Base-by-base conservation (phyloP, 2,329 filamentous ascomycete species). In the Dichotomopilus funicola region DNA sequence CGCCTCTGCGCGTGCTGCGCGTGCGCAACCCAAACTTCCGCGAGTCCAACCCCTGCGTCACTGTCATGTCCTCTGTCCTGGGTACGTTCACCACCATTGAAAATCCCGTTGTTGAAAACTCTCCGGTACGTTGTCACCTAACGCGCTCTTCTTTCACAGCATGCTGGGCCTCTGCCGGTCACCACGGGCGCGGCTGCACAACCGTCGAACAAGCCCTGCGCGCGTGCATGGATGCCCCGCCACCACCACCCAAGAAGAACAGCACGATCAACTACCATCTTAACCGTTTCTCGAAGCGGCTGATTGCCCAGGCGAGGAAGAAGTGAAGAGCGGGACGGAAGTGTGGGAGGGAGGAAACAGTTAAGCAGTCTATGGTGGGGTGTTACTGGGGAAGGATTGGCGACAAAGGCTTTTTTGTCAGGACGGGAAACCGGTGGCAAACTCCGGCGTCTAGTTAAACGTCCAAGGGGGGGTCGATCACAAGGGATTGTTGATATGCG, bases 241-340 rank as follows among this genome's bases (percentile, higher is more conserved):
- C 67, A 77, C 77, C 70, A 57, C 65, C 72, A 44, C 64, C 72
- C 10, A 67, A 71, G 51, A 66, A 70, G 36, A 81, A 82, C 69
- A 89, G 86, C 75, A 92, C 85, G 71, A 91, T 97, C 81, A 97
- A 97, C 75, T 91, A 91, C 78, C 91, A 96, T 70, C 77, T 97
- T 44, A 81, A 82, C 62, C 83, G 94, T 77, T 95, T 77, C 81
- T 86, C 74, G 80, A 86, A 66, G 79, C 84, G 62, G 75, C 84
- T 80, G 82, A 91, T 71, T n/a, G 73, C 65, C 6, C 59, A 64
- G 73, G 79, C 78, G 71, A 64, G 59, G 55, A 62, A 65, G 47
- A 61, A 64, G 44, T 61, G 63, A 53, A 58, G 51, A 54, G 13
- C 5, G 11, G 13, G 13, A 4, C n/a, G 36, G 1, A 3, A 11